Evolutionary conservation across 352 stramenopile genomes (phyloP).

Genomic region (Pythium volutum): DNA sequence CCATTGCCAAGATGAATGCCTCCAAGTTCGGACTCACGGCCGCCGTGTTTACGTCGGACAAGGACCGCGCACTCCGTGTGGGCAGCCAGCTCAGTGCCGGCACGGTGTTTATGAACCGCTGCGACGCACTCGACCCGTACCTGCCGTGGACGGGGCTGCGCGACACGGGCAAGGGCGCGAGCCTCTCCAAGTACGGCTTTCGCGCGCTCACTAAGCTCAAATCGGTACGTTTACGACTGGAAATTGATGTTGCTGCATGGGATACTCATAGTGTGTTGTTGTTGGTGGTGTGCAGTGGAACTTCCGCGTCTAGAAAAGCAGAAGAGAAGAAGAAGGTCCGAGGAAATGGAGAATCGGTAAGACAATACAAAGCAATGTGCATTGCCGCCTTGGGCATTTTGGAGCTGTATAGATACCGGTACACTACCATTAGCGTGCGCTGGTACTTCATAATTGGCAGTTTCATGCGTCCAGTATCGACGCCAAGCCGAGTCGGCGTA

Average conservation of each 20-base stretch:
- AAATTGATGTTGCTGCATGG: not conserved
- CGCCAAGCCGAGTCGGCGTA: too few relatives aligned
- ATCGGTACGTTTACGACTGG: slow-evolving; percentile 36
- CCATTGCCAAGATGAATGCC: slow-evolving; percentile 76
- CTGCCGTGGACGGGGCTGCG: slow-evolving; percentile 79
- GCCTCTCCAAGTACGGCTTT: slow-evolving; percentile 84
- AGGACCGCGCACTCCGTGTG: slow-evolving; percentile 47
- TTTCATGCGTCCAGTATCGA: too few relatives aligned
- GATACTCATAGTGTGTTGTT: too few relatives aligned
- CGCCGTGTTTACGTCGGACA: slow-evolving; percentile 61
- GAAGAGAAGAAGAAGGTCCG: not conserved
- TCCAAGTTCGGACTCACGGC: slow-evolving; percentile 78
- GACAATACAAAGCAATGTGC: too few relatives aligned
- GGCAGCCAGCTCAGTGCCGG: slow-evolving; percentile 62
- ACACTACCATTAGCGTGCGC: too few relatives aligned
- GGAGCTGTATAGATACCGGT: too few relatives aligned
- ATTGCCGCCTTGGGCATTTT: too few relatives aligned
- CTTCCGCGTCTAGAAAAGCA: slow-evolving; percentile 48
- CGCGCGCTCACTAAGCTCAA: slow-evolving; percentile 77
- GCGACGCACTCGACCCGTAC: slow-evolving; percentile 75
- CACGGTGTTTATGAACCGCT: slow-evolving; percentile 86
- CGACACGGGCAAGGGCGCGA: slow-evolving; percentile 78
- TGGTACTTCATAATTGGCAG: too few relatives aligned
- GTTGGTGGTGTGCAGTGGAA: slow-evolving; percentile 48
- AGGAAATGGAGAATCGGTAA: too few relatives aligned